Percentiles rank a stretch among this genome's conserved stretches.
These are phyloP conservation scores for Cercophora scortea DNA, from an alignment of 495 filamentous ascomycete genomes.

Conservation along the genomic window DNA sequence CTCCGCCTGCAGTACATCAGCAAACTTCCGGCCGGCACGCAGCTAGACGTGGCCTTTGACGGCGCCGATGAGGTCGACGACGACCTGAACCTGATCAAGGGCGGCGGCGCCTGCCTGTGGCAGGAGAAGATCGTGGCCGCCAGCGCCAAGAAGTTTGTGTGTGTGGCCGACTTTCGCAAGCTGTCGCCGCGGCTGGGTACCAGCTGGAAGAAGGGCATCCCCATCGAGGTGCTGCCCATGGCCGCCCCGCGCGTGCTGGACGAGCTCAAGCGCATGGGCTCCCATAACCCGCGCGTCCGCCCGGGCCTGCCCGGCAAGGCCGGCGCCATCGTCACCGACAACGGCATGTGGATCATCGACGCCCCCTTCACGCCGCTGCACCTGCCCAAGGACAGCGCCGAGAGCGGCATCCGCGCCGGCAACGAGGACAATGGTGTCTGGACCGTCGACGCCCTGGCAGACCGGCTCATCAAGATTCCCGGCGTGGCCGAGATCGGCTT, in stretches of 20 bases:
- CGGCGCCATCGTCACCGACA: conserved; percentile 84
- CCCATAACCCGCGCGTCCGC: conserved; percentile 58
- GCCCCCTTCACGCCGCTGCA: conserved; percentile 73
- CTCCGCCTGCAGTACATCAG: conserved; percentile 73
- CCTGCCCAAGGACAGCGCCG: conserved; percentile 48
- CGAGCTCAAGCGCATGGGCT: conserved; percentile 63
- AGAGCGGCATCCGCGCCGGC: conserved; percentile 25
- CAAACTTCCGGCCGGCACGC: conserved; percentile 47
- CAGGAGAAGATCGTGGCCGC: conserved; percentile 95
- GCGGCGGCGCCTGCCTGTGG: conserved; percentile 91
- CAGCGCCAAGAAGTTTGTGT: conserved; percentile 79
- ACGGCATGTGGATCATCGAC: conserved; percentile 88
- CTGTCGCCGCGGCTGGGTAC: conserved; percentile 69
- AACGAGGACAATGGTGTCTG: conserved; percentile 51
- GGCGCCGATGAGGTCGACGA: conserved; percentile 96
- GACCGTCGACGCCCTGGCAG: conserved; percentile 69
- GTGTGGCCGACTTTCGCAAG: conserved; percentile 91
- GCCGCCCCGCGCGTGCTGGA: conserved; percentile 63
- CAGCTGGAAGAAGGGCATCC: conserved; percentile 68
- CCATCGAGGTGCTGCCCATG: conserved; percentile 86
- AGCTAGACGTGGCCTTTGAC: conserved; percentile 77
- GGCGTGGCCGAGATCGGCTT: conserved; percentile 90
- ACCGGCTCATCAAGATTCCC: conserved; percentile 67
- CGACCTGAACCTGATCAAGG: conserved; percentile 93
- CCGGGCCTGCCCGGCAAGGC: conserved; percentile 60